Conservation (phyloP, 202 grass and related monocot species). For the Panicum hallii region DNA sequence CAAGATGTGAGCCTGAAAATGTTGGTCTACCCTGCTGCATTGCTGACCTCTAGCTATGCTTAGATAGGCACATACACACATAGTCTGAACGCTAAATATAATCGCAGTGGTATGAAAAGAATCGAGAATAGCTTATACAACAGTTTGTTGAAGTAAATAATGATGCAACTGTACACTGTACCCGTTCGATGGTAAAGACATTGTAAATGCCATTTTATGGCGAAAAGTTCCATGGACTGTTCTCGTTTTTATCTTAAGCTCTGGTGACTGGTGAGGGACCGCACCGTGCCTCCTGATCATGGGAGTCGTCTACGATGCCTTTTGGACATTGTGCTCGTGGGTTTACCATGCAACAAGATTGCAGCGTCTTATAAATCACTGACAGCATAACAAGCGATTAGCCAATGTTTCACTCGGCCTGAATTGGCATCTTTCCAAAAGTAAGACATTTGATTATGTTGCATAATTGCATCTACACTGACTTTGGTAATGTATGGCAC, state of each 20-base stretch:
- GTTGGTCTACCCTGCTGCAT: background rate
- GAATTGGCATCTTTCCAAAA: background rate
- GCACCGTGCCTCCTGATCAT: background rate
- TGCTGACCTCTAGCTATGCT: background rate
- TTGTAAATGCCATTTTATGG: background rate
- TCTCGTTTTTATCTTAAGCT: background rate
- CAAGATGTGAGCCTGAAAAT: conserved; percentile 59
- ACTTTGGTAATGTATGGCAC: background rate
- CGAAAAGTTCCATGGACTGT: background rate
- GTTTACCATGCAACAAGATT: background rate
- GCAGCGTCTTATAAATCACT: too few species aligned
- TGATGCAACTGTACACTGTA: background rate
- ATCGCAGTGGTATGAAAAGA: background rate
- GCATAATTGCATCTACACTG: background rate
- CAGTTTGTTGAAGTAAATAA: background rate
- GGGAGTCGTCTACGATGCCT: background rate
- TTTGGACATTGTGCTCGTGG: background rate
- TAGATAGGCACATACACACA: conserved; percentile 14
- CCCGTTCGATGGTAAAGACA: background rate
- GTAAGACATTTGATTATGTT: background rate
- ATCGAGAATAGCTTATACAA: background rate
- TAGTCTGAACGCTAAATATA: background rate
- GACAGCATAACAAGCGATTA: background rate
- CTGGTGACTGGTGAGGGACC: background rate
- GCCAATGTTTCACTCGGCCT: background rate